Evolutionary conservation across 169 alveolate species (phyloP).

Genomic region (Babesia ovis): DNA sequence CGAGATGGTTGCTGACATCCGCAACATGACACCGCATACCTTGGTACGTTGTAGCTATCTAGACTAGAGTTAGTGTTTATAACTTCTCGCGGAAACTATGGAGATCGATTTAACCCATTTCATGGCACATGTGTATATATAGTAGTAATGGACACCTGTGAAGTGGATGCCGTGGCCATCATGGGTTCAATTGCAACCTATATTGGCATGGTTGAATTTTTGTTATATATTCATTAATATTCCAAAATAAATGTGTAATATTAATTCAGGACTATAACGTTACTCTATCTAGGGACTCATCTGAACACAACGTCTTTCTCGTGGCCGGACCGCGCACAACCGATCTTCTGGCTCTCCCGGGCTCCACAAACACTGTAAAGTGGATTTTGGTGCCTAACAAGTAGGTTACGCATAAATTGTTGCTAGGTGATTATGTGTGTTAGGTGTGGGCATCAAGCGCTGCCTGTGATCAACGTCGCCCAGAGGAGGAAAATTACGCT

Average conservation of each 20-base stretch:
- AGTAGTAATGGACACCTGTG: not conserved
- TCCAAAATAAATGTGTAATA: not conserved
- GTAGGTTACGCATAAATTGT: not conserved
- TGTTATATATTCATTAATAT: not conserved
- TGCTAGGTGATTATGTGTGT: not conserved
- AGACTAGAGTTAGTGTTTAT: not conserved
- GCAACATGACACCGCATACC: conserved; percentile 21
- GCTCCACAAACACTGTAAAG: not conserved
- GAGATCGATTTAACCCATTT: too few relatives aligned
- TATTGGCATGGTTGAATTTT: too few relatives aligned
- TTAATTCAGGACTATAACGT: conserved; percentile 18
- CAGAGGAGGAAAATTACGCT: conserved; percentile 16
- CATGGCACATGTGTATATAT: not conserved
- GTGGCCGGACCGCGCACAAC: not conserved
- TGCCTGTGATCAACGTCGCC: conserved; percentile 1
- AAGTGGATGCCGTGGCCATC: too few relatives aligned
- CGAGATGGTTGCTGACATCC: conserved; percentile 20
- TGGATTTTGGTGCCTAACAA: conserved; percentile 18
- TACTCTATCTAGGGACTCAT: not conserved
- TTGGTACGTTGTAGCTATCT: conserved; percentile 15
- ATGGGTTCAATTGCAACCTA: too few relatives aligned
- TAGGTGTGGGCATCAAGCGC: conserved; percentile 30
- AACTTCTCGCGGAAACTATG: not conserved
- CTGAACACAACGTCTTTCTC: not conserved
- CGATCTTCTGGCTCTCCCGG: conserved; percentile 11